phyloP scores from a whole-genome alignment of 1,284 basidiomycete genomes.

The Sporisorium exsertum region DNA sequence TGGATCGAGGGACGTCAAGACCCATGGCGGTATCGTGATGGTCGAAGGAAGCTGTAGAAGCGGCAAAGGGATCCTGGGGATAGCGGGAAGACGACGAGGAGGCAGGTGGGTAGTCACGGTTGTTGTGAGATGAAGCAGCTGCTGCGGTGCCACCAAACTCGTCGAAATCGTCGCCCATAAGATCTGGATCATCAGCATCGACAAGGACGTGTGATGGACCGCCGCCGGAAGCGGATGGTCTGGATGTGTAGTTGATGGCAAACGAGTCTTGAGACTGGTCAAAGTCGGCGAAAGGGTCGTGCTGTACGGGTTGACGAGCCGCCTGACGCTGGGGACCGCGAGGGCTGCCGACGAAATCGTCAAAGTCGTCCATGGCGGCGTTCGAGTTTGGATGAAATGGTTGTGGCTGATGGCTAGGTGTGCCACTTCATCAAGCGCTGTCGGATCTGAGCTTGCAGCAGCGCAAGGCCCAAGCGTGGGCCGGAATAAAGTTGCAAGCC shows the following conservation, averaged over 20 bases:
- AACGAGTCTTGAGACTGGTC: constrained; percentile 39
- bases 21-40: constrained; percentile 47
- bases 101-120: constrained; percentile 36
- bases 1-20: constrained; percentile 33
- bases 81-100: constrained; percentile 9
- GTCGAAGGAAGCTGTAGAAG: constrained; percentile 36
- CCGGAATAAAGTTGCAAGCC: not conserved
- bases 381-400: not conserved
- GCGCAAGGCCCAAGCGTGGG: constrained; percentile 7
- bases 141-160: constrained; percentile 33
- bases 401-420: not conserved
- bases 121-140: constrained; percentile 20
- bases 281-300: constrained; percentile 38
- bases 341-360: constrained; percentile 53
- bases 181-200: constrained; percentile 62
- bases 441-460: constrained; percentile 2
- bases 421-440: not conserved
- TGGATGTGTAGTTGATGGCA: constrained; percentile 10
- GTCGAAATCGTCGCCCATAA: constrained; percentile 59
- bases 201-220: constrained; percentile 62
- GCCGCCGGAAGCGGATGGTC: constrained; percentile 12
- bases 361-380: constrained; percentile 61
- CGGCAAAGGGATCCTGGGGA: constrained; percentile 25
- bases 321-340: constrained; percentile 1
- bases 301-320: constrained; percentile 9